Conservation (phyloP, 306 rosid species). For the Quercus variabilis region DNA sequence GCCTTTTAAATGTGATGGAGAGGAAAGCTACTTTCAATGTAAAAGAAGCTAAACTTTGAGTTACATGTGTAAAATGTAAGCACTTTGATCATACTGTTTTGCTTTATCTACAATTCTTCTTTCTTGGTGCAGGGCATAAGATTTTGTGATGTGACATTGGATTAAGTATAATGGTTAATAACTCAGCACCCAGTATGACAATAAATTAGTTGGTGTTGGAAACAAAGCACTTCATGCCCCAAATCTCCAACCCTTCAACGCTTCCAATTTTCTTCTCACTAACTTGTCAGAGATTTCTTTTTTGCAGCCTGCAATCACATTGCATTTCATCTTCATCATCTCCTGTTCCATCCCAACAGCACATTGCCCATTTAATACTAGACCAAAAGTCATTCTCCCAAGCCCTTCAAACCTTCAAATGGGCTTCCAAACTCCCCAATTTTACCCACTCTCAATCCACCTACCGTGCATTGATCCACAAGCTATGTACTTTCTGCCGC, state of each 20-base stretch:
- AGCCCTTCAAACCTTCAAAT: constrained; percentile 57
- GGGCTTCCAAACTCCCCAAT: constrained; percentile 62
- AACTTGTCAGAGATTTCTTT: background rate
- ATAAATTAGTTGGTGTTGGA: background rate
- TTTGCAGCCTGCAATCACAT: background rate
- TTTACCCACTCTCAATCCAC: constrained; percentile 63
- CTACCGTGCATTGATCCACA: constrained; percentile 59
- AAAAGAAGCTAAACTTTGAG: too few species aligned
- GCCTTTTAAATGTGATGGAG: too few species aligned
- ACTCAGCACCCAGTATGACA: too few species aligned
- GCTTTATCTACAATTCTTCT: too few species aligned
- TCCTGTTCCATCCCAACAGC: constrained; percentile 39
- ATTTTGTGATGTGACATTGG: too few species aligned
- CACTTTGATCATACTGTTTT: too few species aligned
- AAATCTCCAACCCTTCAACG: background rate
- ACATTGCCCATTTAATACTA: constrained; percentile 48
- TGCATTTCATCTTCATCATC: constrained; percentile 18
- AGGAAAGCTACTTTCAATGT: too few species aligned
- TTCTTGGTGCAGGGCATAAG: too few species aligned
- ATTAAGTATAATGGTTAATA: too few species aligned
- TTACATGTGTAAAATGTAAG: too few species aligned
- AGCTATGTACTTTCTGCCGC: constrained; percentile 53
- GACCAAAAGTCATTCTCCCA: constrained; percentile 51
- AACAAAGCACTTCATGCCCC: background rate
- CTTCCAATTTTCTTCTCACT: background rate